Base-by-base conservation (phyloP, 1,139 yeast species). In the Diutina catenulata region DNA sequence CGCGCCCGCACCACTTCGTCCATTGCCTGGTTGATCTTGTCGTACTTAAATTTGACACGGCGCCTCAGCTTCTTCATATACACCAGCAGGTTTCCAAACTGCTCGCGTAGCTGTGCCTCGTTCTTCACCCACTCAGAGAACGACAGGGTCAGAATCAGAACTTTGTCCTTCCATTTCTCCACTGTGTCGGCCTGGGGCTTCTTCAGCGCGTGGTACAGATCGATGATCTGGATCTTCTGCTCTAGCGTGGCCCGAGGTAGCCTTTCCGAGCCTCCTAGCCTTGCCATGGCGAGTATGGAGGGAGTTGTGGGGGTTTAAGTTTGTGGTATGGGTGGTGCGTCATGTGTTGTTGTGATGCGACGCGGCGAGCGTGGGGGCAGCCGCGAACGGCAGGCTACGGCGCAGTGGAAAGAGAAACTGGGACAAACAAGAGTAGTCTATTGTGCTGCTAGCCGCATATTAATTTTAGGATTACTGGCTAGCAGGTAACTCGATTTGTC, bases 91-190 rank as follows among this genome's bases (percentile, higher is more conserved):
- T 64, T 63, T 35, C 56, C 60, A 41, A 59, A 63, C 38, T 77
- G 51, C 33, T 55, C 57, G 15, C 80, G 50, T 32, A 73, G 53
- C 21, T 72, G 74, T 4, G 49, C 56, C 48, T 74, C 80, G 41
- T 66, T 60, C 50, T 72, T 73, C 26, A 74, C 49, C 80, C 81
- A 74, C 49, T 74, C 80, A 47, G 75, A 67, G 43, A 74, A 66
- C 6, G 75, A 67, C 19, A 76, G 70, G 1, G 80, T 73, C 13
- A 76, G 70, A 13, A 74, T 73, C 15, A 76, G 64, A 35, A 69
- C 60, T 41, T 62, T 62, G 38, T 67, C 56, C 44, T 64, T 68
- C 52, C 64, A 74, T 36, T 61, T 52, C 38, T 72, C 74, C 18
- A 74, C 80, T 0, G 77, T 71, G 45, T 70, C 76, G 60, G 68